phyloP scores from a whole-genome alignment of 1,139 yeast genomes.

The Suhomyces maxii region DNA sequence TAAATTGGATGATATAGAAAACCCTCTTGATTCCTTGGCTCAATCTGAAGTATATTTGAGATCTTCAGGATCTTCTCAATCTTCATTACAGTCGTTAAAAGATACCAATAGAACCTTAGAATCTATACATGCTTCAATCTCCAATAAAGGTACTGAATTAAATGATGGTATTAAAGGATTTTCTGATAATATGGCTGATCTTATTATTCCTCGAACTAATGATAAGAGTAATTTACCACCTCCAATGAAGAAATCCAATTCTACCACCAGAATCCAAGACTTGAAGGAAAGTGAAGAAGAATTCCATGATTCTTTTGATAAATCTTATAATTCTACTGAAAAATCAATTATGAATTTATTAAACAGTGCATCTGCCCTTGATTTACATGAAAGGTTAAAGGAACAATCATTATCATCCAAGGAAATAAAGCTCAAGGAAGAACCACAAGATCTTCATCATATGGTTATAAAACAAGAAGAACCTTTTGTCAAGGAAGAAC shows the following conservation, averaged over 20 bases:
- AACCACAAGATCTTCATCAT: not conserved
- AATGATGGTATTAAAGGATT: slow-evolving; percentile 50
- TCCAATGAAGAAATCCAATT: slow-evolving; percentile 1
- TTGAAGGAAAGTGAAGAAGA: slow-evolving; percentile 18
- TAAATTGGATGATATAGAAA: slow-evolving; percentile 23
- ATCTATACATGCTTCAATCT: slow-evolving; percentile 24
- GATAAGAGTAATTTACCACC: slow-evolving; percentile 1
- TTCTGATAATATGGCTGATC: slow-evolving; percentile 39
- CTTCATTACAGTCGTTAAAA: slow-evolving; percentile 43
- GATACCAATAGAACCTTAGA: slow-evolving; percentile 38
- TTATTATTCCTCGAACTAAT: slow-evolving; percentile 25
- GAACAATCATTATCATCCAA: not conserved
- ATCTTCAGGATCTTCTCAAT: slow-evolving; percentile 46
- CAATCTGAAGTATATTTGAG: slow-evolving; percentile 32
- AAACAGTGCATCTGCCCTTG: slow-evolving; percentile 18
- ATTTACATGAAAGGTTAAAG: slow-evolving; percentile 10
- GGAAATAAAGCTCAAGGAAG: slow-evolving; percentile 4
- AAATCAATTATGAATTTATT: slow-evolving; percentile 45
- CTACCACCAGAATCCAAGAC: slow-evolving; percentile 5
- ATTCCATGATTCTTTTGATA: slow-evolving; percentile 39
- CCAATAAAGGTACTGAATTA: slow-evolving; percentile 34
- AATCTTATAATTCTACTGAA: slow-evolving; percentile 41
- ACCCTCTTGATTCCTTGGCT: slow-evolving; percentile 37
- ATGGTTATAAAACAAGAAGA: slow-evolving; percentile 1
- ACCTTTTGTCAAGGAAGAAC: slow-evolving; percentile 2